These are phyloP conservation scores for Lactarius indigo DNA, from an alignment of 768 basidiomycete genomes.

Conservation along the genomic window DNA sequence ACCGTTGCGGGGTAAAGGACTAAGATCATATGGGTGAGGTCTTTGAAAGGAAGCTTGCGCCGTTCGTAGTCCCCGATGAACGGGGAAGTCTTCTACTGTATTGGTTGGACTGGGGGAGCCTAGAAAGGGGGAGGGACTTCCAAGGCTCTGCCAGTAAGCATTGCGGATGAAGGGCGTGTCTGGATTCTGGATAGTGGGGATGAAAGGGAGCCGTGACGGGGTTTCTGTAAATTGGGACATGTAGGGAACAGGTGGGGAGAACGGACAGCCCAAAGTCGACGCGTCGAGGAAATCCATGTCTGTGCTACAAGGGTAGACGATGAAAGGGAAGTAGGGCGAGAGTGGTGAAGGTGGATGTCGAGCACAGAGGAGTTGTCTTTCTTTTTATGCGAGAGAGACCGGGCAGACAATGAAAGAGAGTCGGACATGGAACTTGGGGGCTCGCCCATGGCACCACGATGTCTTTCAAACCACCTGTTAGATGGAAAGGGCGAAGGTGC, in stretches of 20 bases:
- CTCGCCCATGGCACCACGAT: conserved; percentile 1
- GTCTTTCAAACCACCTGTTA: conserved; percentile 2
- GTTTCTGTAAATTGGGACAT: background rate
- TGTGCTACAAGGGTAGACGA: background rate
- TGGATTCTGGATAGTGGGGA: background rate
- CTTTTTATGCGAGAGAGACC: conserved; percentile 8
- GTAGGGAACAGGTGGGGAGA: background rate
- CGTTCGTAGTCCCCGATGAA: background rate
- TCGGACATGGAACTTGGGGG: conserved; percentile 10
- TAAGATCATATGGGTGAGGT: background rate
- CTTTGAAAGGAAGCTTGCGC: background rate
- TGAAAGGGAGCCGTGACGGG: background rate
- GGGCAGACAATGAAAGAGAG: conserved; percentile 10
- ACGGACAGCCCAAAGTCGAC: background rate
- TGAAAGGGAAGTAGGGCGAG: background rate
- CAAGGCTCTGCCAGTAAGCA: background rate
- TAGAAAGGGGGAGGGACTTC: background rate
- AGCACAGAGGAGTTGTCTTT: background rate
- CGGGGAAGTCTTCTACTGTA: background rate
- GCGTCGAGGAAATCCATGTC: background rate
- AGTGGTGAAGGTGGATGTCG: background rate
- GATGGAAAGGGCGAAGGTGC: background rate
- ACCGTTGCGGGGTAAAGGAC: background rate
- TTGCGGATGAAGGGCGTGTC: background rate
- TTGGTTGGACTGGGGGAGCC: background rate